These are phyloP conservation scores for Coemansia sp. DNA, from an alignment of 192 early-diverging fungal species.

Conservation along the genomic window DNA sequence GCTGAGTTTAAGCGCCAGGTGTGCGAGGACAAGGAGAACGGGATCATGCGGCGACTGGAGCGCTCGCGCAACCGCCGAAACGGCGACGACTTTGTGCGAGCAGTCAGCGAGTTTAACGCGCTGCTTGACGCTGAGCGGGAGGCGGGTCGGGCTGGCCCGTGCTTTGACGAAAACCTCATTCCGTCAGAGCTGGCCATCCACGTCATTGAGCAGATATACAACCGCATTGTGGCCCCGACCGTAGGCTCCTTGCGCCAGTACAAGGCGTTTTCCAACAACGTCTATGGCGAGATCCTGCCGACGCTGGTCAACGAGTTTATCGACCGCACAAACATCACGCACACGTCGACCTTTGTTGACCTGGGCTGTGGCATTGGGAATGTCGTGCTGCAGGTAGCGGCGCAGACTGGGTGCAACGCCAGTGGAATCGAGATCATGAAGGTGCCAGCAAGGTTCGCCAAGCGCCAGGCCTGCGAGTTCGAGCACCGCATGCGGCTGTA, in stretches of 20 bases:
- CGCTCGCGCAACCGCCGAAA: conserved; percentile 73
- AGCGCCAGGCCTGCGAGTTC: conserved; percentile 81
- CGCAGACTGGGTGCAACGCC: conserved; percentile 76
- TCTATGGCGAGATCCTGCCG: conserved; percentile 93
- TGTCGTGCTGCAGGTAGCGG: conserved; percentile 93
- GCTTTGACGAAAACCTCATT: conserved; percentile 31
- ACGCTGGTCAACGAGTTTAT: conserved; percentile 84
- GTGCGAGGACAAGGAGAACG: conserved; percentile 61
- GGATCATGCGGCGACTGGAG: conserved; percentile 71
- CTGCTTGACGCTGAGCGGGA: conserved; percentile 51
- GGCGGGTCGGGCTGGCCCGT: conserved; percentile 19
- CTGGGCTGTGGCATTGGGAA: conserved; percentile 95
- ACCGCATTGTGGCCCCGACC: conserved; percentile 77
- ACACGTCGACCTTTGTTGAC: conserved; percentile 82
- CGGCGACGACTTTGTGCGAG: conserved; percentile 63
- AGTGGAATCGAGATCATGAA: conserved; percentile 93
- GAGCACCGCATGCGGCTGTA: conserved; percentile 73
- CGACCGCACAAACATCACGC: conserved; percentile 60
- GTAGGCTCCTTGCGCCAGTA: conserved; percentile 74
- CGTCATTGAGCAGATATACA: conserved; percentile 86
- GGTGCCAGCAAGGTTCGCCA: conserved; percentile 75
- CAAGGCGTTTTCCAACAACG: conserved; percentile 88
- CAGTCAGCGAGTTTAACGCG: conserved; percentile 72
- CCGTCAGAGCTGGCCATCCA: conserved; percentile 75
- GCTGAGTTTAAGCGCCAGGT: conserved; percentile 53